Percentiles rank a stretch among this genome's conserved stretches.
Evolutionary conservation across 495 filamentous ascomycete genomes (phyloP).

Genomic region (Trichocladium uniseriatum): DNA sequence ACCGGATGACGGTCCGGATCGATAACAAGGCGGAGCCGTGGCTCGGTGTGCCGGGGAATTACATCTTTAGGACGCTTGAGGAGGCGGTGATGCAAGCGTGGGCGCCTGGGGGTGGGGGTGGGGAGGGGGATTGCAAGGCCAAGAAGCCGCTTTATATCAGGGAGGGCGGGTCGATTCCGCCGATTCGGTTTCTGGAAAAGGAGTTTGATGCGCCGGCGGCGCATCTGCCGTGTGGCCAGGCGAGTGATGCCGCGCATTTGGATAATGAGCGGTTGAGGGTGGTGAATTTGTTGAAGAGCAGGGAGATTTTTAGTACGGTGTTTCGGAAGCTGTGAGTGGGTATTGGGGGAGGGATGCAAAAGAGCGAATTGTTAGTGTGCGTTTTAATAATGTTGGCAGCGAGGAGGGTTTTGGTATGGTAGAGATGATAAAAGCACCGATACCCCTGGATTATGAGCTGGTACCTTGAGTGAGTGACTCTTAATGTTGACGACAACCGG

Average conservation of each 20-base stretch:
- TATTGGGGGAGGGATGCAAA: too few relatives aligned
- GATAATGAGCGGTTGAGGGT: slow-evolving; percentile 87
- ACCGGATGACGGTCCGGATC: slow-evolving; percentile 71
- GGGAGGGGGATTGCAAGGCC: slow-evolving; percentile 17
- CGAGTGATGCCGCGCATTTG: slow-evolving; percentile 87
- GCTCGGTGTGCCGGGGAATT: slow-evolving; percentile 85
- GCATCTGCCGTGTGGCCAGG: slow-evolving; percentile 89
- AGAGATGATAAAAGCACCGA: not conserved
- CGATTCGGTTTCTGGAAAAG: slow-evolving; percentile 88
- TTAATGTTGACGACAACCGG: too few relatives aligned
- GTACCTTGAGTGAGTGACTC: too few relatives aligned
- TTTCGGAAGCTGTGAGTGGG: slow-evolving; percentile 44
- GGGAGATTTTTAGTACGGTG: slow-evolving; percentile 81
- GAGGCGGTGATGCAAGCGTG: slow-evolving; percentile 78
- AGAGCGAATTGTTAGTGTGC: too few relatives aligned
- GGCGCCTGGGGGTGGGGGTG: slow-evolving; percentile 19
- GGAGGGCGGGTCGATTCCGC: slow-evolving; percentile 89
- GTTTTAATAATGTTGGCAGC: not conserved
- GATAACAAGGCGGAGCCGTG: slow-evolving; percentile 92
- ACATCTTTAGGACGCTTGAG: slow-evolving; percentile 83
- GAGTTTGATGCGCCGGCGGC: slow-evolving; percentile 89
- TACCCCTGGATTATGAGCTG: too few relatives aligned
- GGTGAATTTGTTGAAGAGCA: slow-evolving; percentile 80
- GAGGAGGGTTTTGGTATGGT: not conserved
- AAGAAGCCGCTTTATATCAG: slow-evolving; percentile 76